These are phyloP conservation scores for Boletus rex-veris DNA, from an alignment of 768 basidiomycete genomes.

Conservation along the genomic window DNA sequence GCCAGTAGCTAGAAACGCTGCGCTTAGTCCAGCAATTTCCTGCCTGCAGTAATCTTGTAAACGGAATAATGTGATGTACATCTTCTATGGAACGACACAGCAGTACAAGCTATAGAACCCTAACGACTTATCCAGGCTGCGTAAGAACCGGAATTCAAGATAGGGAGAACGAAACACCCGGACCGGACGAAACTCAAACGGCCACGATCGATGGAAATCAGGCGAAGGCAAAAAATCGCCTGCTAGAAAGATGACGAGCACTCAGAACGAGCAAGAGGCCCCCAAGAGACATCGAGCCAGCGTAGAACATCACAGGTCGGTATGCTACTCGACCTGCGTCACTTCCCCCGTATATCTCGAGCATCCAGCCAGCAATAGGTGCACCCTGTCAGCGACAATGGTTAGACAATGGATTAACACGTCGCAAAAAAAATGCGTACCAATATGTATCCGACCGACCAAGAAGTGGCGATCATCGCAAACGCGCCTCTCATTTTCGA, in stretches of 20 bases:
- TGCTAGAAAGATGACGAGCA: constrained; percentile 6
- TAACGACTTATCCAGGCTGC: too few relatives aligned
- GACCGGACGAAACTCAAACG: neutral
- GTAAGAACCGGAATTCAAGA: too few relatives aligned
- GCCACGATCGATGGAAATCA: neutral
- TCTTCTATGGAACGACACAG: too few relatives aligned
- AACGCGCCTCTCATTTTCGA: constrained; percentile 20
- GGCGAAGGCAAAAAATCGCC: constrained; percentile 11
- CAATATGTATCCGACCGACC: neutral
- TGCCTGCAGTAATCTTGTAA: too few relatives aligned
- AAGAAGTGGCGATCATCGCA: constrained; percentile 28
- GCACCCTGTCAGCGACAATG: constrained; percentile 18
- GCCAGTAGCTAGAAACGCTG: too few relatives aligned
- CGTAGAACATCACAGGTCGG: constrained; percentile 32
- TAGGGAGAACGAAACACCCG: too few relatives aligned
- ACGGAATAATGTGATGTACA: too few relatives aligned
- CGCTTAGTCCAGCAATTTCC: too few relatives aligned
- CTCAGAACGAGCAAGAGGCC: constrained; percentile 19
- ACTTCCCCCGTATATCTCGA: constrained; percentile 25
- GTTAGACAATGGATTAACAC: neutral
- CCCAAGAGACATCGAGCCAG: constrained; percentile 25
- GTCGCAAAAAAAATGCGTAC: neutral
- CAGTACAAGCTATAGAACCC: too few relatives aligned
- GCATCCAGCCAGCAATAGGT: constrained; percentile 28
- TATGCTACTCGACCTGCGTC: constrained; percentile 21